These are phyloP conservation scores for Cytospora leucostoma DNA, from an alignment of 2,329 filamentous ascomycete species.

Conservation along the genomic window DNA sequence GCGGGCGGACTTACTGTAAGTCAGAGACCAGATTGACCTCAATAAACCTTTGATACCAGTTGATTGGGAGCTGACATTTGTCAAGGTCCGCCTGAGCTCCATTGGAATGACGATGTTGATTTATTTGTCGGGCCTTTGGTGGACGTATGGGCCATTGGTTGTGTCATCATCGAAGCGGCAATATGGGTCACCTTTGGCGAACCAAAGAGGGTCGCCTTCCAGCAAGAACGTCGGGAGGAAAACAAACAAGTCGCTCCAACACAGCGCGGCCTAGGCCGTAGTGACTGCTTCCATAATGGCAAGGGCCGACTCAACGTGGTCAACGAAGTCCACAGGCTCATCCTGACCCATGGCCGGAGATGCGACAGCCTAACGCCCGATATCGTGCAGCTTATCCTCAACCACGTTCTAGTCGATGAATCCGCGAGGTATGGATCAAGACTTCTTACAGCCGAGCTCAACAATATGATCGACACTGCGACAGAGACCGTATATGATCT, in stretches of 20 bases:
- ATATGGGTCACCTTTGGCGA: conserved; percentile 1
- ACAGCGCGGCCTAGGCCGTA: not conserved
- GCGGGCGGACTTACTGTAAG: conserved; percentile 1
- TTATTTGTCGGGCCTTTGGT: not conserved
- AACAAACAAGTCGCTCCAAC: not conserved
- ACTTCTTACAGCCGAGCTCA: not conserved
- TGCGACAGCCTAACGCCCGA: conserved; percentile 1
- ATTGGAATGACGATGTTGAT: conserved; percentile 1
- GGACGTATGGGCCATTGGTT: conserved; percentile 8
- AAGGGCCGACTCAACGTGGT: not conserved
- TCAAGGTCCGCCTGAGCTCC: not conserved
- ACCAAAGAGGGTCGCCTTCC: not conserved
- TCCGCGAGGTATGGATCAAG: not conserved
- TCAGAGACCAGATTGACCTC: too few species aligned
- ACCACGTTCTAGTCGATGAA: not conserved
- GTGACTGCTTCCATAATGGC: conserved; percentile 8
- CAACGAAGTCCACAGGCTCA: not conserved
- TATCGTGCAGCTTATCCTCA: not conserved
- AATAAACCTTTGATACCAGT: too few species aligned
- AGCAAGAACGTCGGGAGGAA: not conserved
- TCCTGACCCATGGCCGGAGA: not conserved
- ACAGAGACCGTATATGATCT: not conserved
- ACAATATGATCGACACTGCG: not conserved
- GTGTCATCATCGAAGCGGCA: conserved; percentile 6
- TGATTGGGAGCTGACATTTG: not conserved